Base-by-base conservation (phyloP, 305 asterid genomes). In the Solanum aculeatissimum region DNA sequence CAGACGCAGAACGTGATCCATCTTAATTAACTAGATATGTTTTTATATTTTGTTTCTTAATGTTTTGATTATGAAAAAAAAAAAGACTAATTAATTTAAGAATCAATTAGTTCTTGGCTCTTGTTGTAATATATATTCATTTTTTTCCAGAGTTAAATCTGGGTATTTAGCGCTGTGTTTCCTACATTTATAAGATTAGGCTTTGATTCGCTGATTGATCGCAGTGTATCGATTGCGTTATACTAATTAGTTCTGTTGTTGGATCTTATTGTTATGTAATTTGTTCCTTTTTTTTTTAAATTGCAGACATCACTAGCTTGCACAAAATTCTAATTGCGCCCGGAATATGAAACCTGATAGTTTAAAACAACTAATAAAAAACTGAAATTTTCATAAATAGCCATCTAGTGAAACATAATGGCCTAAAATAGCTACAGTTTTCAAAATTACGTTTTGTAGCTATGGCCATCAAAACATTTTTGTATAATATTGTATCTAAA, bases 1-100 rank as follows among this genome's bases (percentile, higher is more conserved):
- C 84, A 86, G 83, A 32, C 60, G 85, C 84, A 85, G 25, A 66
- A 51, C 57, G 53, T 84, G n/a, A 68, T 69, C 6, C 16, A 68
- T 68, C 77, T 68, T 68, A 35, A 66, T 66, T 65, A 63, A 65
- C 19, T 13, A 68, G 49, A 68, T 35, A 10, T 13, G 66, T 21
- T 58, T 57, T 58, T 35, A 18, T 66, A 18, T 66, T 32, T 18
- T 18, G 9, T 68, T 68, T 69, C 3, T n/a, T n/a, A 21, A 58
- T 58, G 32, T n/a, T 58, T 58, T 27, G 23, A 27, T 58, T 35
- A 35, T 35, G 40, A 58, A n/a, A 58, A 9, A 12, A n/a, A 57
- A 57, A 57, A n/a, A n/a, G n/a, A 57, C 63, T 8, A 40, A 40
- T 40, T 57, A 8, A 57, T n/a, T 57, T 57, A n/a, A 18, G 23